phyloP scores from a whole-genome alignment of 345 rosid genomes.

The Aquilaria malaccensis region DNA sequence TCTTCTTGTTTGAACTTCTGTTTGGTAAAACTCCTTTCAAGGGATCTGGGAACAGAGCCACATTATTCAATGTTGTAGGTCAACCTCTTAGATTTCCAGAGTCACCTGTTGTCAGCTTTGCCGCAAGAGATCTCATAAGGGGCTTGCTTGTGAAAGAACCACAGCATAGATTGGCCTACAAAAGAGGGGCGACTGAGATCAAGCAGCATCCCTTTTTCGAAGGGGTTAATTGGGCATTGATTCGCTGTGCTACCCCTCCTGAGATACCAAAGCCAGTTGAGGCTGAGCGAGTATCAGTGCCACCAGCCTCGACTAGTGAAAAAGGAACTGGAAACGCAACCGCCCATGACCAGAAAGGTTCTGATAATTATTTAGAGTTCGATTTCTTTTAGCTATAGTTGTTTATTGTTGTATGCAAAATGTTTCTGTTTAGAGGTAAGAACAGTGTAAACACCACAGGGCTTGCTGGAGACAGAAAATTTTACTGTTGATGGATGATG shows the following conservation, averaged over 20 bases:
- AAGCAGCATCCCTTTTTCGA: conserved; percentile 92
- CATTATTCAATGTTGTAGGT: conserved; percentile 82
- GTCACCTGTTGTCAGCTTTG: conserved; percentile 69
- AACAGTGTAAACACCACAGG: conserved; percentile 27
- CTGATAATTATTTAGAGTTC: conserved; percentile 79
- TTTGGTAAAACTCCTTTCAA: conserved; percentile 91
- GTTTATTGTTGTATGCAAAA: conserved; percentile 18
- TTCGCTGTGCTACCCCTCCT: conserved; percentile 83
- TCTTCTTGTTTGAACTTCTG: conserved; percentile 74
- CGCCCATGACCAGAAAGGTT: conserved; percentile 44
- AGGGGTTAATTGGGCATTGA: conserved; percentile 92
- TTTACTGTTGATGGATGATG: conserved; percentile 31
- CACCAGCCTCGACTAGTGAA: conserved; percentile 40
- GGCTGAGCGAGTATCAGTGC: conserved; percentile 38
- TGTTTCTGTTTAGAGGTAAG: conserved; percentile 33
- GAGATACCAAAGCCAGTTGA: conserved; percentile 81
- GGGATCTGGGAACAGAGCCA: conserved; percentile 84
- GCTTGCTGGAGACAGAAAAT: conserved; percentile 25
- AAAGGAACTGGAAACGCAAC: conserved; percentile 29
- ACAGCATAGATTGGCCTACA: conserved; percentile 70
- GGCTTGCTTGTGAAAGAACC: conserved; percentile 87
- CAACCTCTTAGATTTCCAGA: conserved; percentile 91
- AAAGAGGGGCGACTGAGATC: conserved; percentile 89
- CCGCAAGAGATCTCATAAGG: conserved; percentile 73
- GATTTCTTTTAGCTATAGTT: conserved; percentile 66